Evolutionary conservation across 352 stramenopile species (phyloP), one percentile per base, ranked within the genome.

Genomic region (Globisporangium yorkense): DNA sequence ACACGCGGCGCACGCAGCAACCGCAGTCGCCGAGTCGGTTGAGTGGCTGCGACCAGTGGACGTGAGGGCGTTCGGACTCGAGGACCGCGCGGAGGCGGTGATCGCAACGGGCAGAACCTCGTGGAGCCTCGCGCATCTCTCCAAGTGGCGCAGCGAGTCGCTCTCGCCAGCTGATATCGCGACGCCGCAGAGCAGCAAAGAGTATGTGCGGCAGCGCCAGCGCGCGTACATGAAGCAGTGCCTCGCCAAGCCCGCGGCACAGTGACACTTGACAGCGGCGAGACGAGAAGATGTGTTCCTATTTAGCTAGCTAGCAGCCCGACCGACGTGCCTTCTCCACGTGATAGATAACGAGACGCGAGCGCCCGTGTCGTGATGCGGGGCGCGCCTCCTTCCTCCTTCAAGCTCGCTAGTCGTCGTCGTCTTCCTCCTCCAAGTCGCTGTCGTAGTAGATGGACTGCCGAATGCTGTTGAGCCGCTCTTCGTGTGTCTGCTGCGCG

Each of bases 391-490:
- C 43, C 5, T 24, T 20, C 9, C 16, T 2, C 41, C 16, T 27
- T 6, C 43, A 6, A 7, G 4, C 43, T 18, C 54, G 47, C 63
- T 65, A 71, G 57, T 80, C 82, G 50, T 77, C 24, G 1, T 27
- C 67, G 56, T 90, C 80, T 41, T 93, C 84, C 48, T 91, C 79
- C 48, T 86, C 78, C 57, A 93, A 59, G 63, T 91, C 84, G 65
- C 84, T 93, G 61, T 91, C 84, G 66, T 93, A 93, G 65, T 80
- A 93, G 51, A 91, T 87, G 54, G 75, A 88, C 70, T 93, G 84
- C 2, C 81, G 80, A 58, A 92, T 93, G 61, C 71, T 87, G 59
- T 79, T 90, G 47, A 82, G 47, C 5, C 43, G 68, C 54, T 75
- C 62, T 52, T 89, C 67, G 51, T 84, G 70, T 27, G 75, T 63